Evolutionary conservation across 306 rosid genomes (phyloP), one percentile per base, ranked within the genome.

Genomic region (Inga laurina): DNA sequence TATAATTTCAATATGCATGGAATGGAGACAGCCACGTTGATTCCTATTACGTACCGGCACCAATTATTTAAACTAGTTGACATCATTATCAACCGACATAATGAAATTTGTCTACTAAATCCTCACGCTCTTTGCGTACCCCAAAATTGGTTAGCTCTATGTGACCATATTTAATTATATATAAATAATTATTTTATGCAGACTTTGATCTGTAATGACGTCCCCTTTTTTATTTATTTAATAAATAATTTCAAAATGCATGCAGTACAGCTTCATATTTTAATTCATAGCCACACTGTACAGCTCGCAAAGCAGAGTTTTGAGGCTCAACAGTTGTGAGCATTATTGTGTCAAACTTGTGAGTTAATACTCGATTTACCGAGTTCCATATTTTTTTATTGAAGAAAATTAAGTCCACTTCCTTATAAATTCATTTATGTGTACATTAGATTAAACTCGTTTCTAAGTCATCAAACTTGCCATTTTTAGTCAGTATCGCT

Each of bases 11-110:
- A 7, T 51, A 52, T 52, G 59, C 59, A 52, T 16, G 59, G 59
- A 52, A 43, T 43, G 79, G 72, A 49, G 83, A 77, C 85, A 81
- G 49, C 77, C 30, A 64, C 18, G 52, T 74, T 46, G 62, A 57
- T 48, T 56, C 43, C 34, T 16, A 32, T 8, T 43, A 24, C 32
- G 64, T 21, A 21, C 30, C 8, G 30, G 3, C 3, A 11, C 69
- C 43, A 49, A 67, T 76, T 71, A 77, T 43, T 81, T 62, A 81
- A 39, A 10, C 56, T 4, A 3, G 78, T 78, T 85, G 83, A 86
- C 82, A 35, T 79, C 54, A 72, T 57, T 41, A 68, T 69, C 79
- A 35, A 86, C 86, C 76, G 84, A 86, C 86, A 86, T 51, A 61
- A 82, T 74, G 51, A 79, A 86, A 62, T 79, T 70, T 75, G 79